Conservation (phyloP, 352 stramenopile genomes). For the Phytophthora melonis region DNA sequence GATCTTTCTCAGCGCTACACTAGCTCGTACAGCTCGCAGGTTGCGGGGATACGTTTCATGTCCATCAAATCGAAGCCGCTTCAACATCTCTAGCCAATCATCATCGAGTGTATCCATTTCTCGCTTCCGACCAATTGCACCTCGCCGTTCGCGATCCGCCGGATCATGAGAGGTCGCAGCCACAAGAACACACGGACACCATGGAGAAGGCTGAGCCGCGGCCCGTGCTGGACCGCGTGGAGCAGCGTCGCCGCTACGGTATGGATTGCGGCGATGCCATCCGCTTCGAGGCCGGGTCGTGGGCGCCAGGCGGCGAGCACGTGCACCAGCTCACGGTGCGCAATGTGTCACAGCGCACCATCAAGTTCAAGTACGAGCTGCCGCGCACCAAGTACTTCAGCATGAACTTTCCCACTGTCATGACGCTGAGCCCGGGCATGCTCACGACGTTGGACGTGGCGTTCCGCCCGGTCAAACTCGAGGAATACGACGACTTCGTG, state of each 20-base stretch:
- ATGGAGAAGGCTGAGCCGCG: slow-evolving; percentile 22
- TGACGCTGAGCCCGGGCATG: slow-evolving; percentile 91
- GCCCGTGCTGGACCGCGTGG: slow-evolving; percentile 71
- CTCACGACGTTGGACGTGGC: slow-evolving; percentile 86
- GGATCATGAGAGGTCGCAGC: slow-evolving; percentile 35
- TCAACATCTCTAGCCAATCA: slow-evolving; percentile 25
- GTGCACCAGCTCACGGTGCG: slow-evolving; percentile 90
- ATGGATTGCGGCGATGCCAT: slow-evolving; percentile 90
- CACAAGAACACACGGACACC: background rate
- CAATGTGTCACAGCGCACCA: slow-evolving; percentile 88
- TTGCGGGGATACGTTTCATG: background rate
- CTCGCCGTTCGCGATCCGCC: slow-evolving; percentile 21
- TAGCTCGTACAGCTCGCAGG: too few relatives aligned
- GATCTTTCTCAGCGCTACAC: too few relatives aligned
- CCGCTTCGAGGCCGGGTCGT: slow-evolving; percentile 88
- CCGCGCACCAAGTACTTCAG: slow-evolving; percentile 94
- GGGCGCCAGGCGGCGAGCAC: slow-evolving; percentile 92
- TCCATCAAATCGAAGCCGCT: background rate
- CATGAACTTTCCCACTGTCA: slow-evolving; percentile 93
- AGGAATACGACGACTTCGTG: slow-evolving; percentile 94
- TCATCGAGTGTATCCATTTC: background rate
- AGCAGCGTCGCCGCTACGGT: slow-evolving; percentile 79
- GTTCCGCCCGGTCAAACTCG: slow-evolving; percentile 90
- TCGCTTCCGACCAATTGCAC: slow-evolving; percentile 10
- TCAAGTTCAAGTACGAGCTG: slow-evolving; percentile 95